Conservation (phyloP, 2,329 filamentous ascomycete species). For the Colletotrichum sp. region DNA sequence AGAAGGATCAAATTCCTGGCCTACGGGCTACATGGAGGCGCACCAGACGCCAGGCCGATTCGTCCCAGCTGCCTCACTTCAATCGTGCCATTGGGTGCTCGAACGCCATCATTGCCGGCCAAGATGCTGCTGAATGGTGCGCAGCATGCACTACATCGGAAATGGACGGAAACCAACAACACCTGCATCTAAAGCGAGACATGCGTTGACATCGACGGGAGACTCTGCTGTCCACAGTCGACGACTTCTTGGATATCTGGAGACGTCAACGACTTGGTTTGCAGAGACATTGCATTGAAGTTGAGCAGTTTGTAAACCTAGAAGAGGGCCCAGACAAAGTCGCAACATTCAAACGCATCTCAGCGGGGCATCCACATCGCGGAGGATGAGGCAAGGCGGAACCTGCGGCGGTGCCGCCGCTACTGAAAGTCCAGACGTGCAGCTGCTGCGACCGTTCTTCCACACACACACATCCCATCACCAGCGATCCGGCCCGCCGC, state of each 20-base stretch:
- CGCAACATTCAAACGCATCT: not conserved
- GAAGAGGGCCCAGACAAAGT: not conserved
- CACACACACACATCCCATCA: not conserved
- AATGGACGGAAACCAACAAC: not conserved
- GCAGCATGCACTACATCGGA: not conserved
- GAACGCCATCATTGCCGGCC: not conserved
- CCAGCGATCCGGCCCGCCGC: not conserved
- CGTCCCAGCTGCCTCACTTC: not conserved
- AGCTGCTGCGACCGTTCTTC: not conserved
- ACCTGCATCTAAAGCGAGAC: not conserved
- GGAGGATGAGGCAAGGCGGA: slow-evolving; percentile 8
- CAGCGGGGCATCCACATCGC: not conserved
- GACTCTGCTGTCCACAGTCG: not conserved
- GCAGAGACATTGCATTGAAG: not conserved
- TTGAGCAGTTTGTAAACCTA: not conserved
- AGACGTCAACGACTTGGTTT: not conserved
- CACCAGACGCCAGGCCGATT: not conserved
- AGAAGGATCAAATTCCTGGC: not conserved
- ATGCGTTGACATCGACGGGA: not conserved
- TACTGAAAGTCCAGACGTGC: slow-evolving; percentile 10
- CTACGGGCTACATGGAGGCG: not conserved
- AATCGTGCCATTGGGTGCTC: not conserved
- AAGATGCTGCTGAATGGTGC: not conserved
- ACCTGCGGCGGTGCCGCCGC: slow-evolving; percentile 4
- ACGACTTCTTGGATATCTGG: not conserved